Evolutionary conservation across 1,139 yeast species (phyloP), one percentile per base, ranked within the genome.

Genomic region (Pichia sp.): DNA sequence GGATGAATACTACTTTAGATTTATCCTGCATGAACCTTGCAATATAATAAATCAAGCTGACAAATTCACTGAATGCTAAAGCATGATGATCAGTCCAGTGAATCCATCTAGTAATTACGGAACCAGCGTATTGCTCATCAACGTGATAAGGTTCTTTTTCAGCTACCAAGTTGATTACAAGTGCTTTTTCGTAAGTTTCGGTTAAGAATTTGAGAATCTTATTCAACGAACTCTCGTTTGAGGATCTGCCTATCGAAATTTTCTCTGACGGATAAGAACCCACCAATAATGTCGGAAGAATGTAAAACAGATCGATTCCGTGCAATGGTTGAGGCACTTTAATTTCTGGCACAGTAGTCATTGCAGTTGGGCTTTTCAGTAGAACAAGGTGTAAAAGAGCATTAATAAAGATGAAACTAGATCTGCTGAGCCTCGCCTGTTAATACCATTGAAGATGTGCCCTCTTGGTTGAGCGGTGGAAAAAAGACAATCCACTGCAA

Each of bases 1-100:
- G 98, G 8, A 92, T 70, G 0, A 90, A 78, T 0, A 87, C 95
- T 1, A 84, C 83, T 59, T 79, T 77, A 0, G 67, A 56, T 0
- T 66, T 52, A 32, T 47, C 38, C 26, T 32, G 15, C 6, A 49
- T 29, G 57, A 53, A 85, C 0, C 62, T 60, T 50, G 76, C 71
- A 8, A 92, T 77, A 1, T 77, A 78, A 15, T 67, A 64, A 0
- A 84, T 74, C 2, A 80, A 68, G 2, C 64, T 61, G 1, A 78
- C 67, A 15, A 92, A 65, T 13, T 79, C 62, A 0, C 68, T 62
- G 53, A 92, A 76, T 0, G 90, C 79, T 0, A 96, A 92, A 0
- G 95, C 84, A 51, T 80, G 79, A 65, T 90, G 97, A 65, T 92
- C 98, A 8, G 84, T 26, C 58, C 58, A 56, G 13, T 32, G 15